Evolutionary conservation across 495 filamentous ascomycete species (phyloP).

Genomic region (Immersiella caudata): DNA sequence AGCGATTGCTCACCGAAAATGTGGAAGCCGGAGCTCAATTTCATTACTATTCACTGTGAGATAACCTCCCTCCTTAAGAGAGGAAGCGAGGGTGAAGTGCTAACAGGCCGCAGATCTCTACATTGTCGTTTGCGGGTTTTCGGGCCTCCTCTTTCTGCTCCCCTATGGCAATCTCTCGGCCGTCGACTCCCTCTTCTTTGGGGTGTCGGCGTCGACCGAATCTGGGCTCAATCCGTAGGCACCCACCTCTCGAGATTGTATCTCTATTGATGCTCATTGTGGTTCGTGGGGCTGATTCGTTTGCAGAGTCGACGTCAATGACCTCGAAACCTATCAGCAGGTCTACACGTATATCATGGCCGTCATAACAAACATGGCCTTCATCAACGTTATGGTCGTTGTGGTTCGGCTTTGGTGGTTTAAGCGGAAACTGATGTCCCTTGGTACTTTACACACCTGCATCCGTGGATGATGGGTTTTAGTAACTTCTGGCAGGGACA

Average conservation of each 20-base stretch:
- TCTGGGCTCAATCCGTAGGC: not conserved
- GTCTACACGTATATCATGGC: slow-evolving; percentile 4
- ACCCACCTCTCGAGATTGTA: too few species aligned
- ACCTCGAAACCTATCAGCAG: slow-evolving; percentile 1
- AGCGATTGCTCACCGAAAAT: not conserved
- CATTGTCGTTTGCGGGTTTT: not conserved
- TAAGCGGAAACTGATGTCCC: not conserved
- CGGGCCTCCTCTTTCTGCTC: slow-evolving; percentile 1
- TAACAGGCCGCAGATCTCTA: not conserved
- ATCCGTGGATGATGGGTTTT: not conserved
- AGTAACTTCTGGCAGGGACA: not conserved
- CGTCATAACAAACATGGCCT: slow-evolving; percentile 4
- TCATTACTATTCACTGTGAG: slow-evolving; percentile 4
- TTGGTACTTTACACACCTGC: not conserved
- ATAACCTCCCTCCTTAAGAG: not conserved
- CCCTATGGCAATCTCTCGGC: slow-evolving; percentile 8
- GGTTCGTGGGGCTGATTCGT: not conserved
- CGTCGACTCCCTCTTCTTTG: slow-evolving; percentile 5
- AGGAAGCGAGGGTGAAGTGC: not conserved
- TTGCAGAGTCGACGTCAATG: slow-evolving; percentile 1
- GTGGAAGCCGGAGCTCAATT: slow-evolving; percentile 3
- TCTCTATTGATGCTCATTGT: not conserved
- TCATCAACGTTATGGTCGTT: slow-evolving; percentile 3
- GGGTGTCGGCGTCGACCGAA: slow-evolving; percentile 1
- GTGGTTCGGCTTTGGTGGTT: slow-evolving; percentile 9